Conservation (phyloP, 805 yeast genomes). For the Barnettozyma botsteinii region DNA sequence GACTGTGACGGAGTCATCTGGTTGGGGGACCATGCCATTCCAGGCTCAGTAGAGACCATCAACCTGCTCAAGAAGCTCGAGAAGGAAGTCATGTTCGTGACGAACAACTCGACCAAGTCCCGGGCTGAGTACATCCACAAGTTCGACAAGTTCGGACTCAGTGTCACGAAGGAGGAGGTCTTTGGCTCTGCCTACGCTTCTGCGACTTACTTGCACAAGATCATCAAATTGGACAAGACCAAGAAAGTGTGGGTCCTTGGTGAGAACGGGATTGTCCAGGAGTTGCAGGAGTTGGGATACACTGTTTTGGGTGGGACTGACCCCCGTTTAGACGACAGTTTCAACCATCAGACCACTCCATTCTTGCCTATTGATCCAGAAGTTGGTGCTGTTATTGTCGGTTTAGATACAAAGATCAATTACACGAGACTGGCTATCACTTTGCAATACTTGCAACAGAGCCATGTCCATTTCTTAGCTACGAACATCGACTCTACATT, state of each 20-base stretch:
- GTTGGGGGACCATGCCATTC: conserved; percentile 80
- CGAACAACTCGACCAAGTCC: conserved; percentile 93
- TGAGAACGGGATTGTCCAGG: conserved; percentile 79
- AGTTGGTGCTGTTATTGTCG: conserved; percentile 88
- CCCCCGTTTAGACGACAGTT: conserved; percentile 46
- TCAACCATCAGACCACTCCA: conserved; percentile 51
- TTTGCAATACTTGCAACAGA: conserved; percentile 69
- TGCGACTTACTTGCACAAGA: conserved; percentile 77
- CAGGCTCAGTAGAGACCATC: conserved; percentile 72
- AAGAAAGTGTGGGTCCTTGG: conserved; percentile 88
- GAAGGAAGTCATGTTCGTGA: conserved; percentile 81
- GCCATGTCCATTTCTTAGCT: conserved; percentile 67
- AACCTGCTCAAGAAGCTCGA: conserved; percentile 44
- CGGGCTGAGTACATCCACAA: conserved; percentile 70
- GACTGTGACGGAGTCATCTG: conserved; percentile 98
- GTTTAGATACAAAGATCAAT: conserved; percentile 70
- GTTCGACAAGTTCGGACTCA: conserved; percentile 51
- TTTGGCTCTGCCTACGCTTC: conserved; percentile 92
- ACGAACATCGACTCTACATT: conserved; percentile 94
- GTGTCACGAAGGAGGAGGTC: conserved; percentile 55
- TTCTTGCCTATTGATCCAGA: conserved; percentile 55
- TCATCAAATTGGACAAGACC: conserved; percentile 64
- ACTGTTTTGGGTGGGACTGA: conserved; percentile 80
- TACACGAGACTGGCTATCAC: conserved; percentile 79
- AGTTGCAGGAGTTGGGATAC: conserved; percentile 70